phyloP scores from a whole-genome alignment of 2,329 filamentous ascomycete genomes.

The Colletotrichum australisinense region DNA sequence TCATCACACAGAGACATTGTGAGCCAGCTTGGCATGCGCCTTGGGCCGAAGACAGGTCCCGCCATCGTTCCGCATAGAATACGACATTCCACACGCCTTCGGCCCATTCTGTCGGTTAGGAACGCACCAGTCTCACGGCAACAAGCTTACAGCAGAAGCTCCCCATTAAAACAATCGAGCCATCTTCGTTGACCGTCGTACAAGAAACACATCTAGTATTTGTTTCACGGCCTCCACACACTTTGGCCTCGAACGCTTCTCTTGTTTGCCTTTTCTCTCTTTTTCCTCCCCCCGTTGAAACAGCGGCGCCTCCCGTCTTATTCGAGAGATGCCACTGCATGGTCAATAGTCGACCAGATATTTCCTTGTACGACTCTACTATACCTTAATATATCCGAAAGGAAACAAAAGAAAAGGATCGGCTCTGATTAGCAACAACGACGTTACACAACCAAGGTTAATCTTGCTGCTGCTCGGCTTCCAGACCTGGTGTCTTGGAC shows the following conservation, averaged over 20 bases:
- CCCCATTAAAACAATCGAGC: neutral
- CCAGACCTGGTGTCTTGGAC: slow-evolving; percentile 34
- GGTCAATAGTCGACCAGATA: slow-evolving; percentile 8
- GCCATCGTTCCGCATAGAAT: slow-evolving; percentile 7
- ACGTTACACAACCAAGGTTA: neutral
- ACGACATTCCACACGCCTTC: slow-evolving; percentile 27
- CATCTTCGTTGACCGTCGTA: neutral
- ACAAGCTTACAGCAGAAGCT: neutral
- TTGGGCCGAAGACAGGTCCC: slow-evolving; percentile 18
- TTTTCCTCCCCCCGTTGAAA: slow-evolving; percentile 8
- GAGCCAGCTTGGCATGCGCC: slow-evolving; percentile 11
- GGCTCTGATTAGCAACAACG: neutral
- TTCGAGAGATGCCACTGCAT: slow-evolving; percentile 21
- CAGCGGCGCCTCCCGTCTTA: slow-evolving; percentile 26
- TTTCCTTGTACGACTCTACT: neutral
- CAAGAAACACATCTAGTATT: neutral
- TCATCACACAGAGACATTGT: neutral
- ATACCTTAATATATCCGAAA: neutral
- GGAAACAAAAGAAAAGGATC: neutral
- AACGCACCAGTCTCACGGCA: slow-evolving; percentile 32
- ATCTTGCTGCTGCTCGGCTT: slow-evolving; percentile 20
- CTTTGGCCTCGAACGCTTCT: neutral
- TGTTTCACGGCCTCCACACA: slow-evolving; percentile 10
- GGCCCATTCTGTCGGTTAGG: slow-evolving; percentile 21
- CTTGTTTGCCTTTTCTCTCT: slow-evolving; percentile 5